These are phyloP conservation scores for Niveomyces coronatus DNA, from an alignment of 2,329 filamentous ascomycete species.

Conservation along the genomic window DNA sequence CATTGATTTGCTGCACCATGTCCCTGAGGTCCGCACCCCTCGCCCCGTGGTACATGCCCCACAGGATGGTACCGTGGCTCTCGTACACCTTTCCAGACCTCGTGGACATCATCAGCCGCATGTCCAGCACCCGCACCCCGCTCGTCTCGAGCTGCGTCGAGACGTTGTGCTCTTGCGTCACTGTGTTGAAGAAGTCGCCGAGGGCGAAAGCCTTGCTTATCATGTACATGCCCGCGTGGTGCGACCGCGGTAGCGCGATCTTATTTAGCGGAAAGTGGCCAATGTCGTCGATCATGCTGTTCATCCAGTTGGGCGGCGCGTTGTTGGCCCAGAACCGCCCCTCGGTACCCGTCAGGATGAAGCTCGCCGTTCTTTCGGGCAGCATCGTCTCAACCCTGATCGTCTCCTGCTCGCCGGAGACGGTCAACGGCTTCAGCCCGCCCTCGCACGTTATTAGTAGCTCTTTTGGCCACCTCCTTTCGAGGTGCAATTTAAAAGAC, in stretches of 20 bases:
- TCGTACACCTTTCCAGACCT: slow-evolving; percentile 11
- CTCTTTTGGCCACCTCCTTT: too few species aligned
- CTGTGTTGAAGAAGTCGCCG: slow-evolving; percentile 13
- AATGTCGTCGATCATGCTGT: slow-evolving; percentile 16
- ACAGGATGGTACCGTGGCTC: slow-evolving; percentile 13
- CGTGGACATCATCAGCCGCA: slow-evolving; percentile 14
- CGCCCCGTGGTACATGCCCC: slow-evolving; percentile 15
- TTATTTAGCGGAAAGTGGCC: slow-evolving; percentile 19
- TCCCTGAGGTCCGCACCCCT: slow-evolving; percentile 17
- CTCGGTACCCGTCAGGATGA: slow-evolving; percentile 22
- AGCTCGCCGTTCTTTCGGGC: slow-evolving; percentile 9
- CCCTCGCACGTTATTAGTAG: too few species aligned
- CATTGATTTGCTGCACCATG: slow-evolving; percentile 20
- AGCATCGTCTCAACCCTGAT: slow-evolving; percentile 9
- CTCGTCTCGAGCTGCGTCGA: slow-evolving; percentile 18
- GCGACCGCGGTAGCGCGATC: slow-evolving; percentile 21
- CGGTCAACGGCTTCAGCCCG: too few species aligned
- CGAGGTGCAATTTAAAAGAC: too few species aligned
- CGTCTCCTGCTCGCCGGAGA: not conserved
- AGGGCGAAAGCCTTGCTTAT: slow-evolving; percentile 3
- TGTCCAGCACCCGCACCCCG: slow-evolving; percentile 22
- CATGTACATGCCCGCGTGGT: slow-evolving; percentile 21
- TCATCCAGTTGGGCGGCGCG: slow-evolving; percentile 21
- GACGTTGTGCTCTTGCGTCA: slow-evolving; percentile 16
- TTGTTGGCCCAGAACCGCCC: slow-evolving; percentile 20